Evolutionary conservation across 768 basidiomycete species (phyloP), one percentile per base, ranked within the genome.

Genomic region (Multifurca ochricompacta): DNA sequence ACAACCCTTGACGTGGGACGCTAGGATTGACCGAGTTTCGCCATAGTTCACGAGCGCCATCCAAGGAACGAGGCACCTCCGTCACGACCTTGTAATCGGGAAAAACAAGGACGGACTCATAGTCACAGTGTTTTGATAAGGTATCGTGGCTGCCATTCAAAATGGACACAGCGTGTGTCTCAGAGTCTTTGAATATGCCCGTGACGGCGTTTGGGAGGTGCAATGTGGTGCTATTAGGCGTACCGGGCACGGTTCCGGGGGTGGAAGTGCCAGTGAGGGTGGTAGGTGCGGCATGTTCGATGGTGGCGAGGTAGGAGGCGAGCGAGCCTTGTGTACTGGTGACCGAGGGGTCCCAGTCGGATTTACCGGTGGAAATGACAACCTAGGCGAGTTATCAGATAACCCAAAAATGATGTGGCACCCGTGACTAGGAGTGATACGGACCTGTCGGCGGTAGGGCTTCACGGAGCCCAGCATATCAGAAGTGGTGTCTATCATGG

Each of bases 41-140:
- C 80, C 83, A 91, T 19, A 96, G 70, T 28, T 76, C 74, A 53
- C 80, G 72, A 6, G 92, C 93, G 23, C 87, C 88, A 2, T 77
- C 72, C 13, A 66, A 53, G 0, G 83, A 77, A 31, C 81, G 74
- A 21, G 79, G 78, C 13, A 97, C 82, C 48, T 85, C 83, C 2
- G 81, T 76, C 27, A 94, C 77, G 42, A 92, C 75, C 61, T 83
- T 91, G 73, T 84, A 98, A 69, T 99, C 95, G 6, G 95, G 95
- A 62, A 99, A 81, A 2, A 97, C 79, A 39, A 99, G 75, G 16
- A 94, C 87, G 0, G 87, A 87, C 60, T 94, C 85, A 48, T 74
- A 72, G 45, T 79, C 73, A 32, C 76, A 66, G 52, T 82, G 75
- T 48, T 82, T 77, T n/a, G 79, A 82, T 46, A 91, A 69, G 6